Base-by-base conservation (phyloP, 306 rosid species). In the Mucuna pruriens region DNA sequence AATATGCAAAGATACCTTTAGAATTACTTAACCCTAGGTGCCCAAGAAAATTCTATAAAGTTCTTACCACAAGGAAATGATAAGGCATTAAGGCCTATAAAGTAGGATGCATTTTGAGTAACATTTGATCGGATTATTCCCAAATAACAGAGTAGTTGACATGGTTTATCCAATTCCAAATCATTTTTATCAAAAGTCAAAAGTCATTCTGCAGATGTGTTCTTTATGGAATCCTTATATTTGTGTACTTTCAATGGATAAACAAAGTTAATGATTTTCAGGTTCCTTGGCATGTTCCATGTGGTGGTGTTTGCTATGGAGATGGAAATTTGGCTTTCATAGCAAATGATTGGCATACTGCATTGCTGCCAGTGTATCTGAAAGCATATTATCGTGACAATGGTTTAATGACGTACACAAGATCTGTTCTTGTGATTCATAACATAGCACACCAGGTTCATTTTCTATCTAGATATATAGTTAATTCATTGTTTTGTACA, bases 281-380 rank as follows among this genome's bases (percentile, higher is more conserved):
- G 99, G 97, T 92, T 81, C 97, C 97, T 58, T 96, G 99, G 99
- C 29, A 90, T 83, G 94, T 93, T 74, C 99, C 98, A 19, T 96
- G 99, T 64, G 99, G 99, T 29, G 99, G 98, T 38, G 71, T 84
- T 75, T 90, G 96, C 90, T 96, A 96, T 85, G 99, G 99, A 82
- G 99, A 96, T 85, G 99, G 98, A 73, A 96, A 96, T 91, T 86
- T 96, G 89, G 99, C 51, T 72, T 96, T 92, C 83, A 90, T 96
- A 62, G 98, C 94, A 73, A 96, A 96, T 85, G 99, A 96, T 84
- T 96, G 99, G 99, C 98, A 96, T 84, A 90, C 98, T 44, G 97
- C 99, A 36, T 79, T 96, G 89, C 86, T 96, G 44, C 99, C 99
- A 2, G 97, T 93, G 75, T 96, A 93, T 85, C 86, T 96, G 81